Evolutionary conservation across 2,329 filamentous ascomycete species (phyloP), one percentile per base, ranked within the genome.

Genomic region (Knoxdaviesia capensis): DNA sequence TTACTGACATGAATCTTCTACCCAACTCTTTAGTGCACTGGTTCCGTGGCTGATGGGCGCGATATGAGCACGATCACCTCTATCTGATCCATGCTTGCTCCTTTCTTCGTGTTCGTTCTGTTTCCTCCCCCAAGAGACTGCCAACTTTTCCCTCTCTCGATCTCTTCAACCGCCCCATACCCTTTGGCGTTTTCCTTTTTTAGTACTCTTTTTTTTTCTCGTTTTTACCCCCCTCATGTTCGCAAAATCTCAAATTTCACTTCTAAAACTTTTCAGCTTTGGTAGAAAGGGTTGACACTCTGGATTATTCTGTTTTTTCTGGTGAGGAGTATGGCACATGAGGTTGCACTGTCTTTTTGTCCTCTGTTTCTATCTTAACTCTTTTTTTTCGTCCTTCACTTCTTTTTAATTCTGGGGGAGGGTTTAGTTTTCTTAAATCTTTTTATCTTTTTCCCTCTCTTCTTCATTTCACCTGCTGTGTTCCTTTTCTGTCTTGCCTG

Each of bases 31-130:
- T 41, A 64, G 61, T 45, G 66, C 65, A 32, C 53, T 69, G 41
- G 64, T 67, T 44, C 66, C 66, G 34, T 69, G 66, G 55, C 60
- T 69, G 46, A 65, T 66, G 56, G 65, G 65, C 51, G 60, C 68
- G 47, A 59, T 69, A 48, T 69, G 59, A 56, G 41, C 30, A 38
- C 38, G 28, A 20, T 3, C 20, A 20, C 20, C 20, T 20, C 20
- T 20, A 20, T 20, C 20, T 20, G 20, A 20, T 20, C 20, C 20
- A 3, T 2, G 20, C 3, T 20, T 20, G 20, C 20, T 20, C 20
- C 20, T 20, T 20, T 20, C 20, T 20, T 20, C 20, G 3, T 20
- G 2, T 20, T 20, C 20, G 20, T 2, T 20, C 20, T 20, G 20
- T 20, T 20, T 20, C 20, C 20, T 20, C 20, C 20, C 20, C 2